phyloP scores from a whole-genome alignment of 805 yeast genomes.

The Yarrowia yakushimensis region DNA sequence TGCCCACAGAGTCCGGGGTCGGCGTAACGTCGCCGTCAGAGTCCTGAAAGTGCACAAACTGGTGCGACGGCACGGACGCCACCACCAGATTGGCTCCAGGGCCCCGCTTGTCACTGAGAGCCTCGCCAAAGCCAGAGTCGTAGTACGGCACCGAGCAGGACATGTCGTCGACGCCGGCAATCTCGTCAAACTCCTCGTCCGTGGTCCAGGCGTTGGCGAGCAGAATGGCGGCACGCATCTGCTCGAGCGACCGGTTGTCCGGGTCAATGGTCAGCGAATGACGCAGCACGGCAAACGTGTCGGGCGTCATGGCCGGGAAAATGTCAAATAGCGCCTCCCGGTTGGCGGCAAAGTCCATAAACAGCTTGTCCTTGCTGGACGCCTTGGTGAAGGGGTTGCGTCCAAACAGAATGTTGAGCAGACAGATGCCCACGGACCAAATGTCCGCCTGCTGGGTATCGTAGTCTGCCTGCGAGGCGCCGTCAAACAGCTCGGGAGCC shows the following conservation, averaged over 20 bases:
- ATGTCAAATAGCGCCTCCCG: conserved; percentile 89
- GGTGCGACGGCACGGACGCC: conserved; percentile 19
- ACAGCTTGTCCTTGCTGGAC: conserved; percentile 72
- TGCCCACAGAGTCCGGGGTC: too few species aligned
- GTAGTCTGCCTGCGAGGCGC: conserved; percentile 45
- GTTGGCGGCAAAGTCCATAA: conserved; percentile 78
- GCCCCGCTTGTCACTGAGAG: conserved; percentile 1
- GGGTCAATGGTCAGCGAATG: conserved; percentile 82
- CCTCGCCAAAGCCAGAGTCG: conserved; percentile 26
- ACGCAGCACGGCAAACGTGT: conserved; percentile 79
- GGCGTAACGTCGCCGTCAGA: conserved; percentile 15
- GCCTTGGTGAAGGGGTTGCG: conserved; percentile 85
- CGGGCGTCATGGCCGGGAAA: conserved; percentile 83
- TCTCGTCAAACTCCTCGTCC: conserved; percentile 64
- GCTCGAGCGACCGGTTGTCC: conserved; percentile 63
- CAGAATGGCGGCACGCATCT: conserved; percentile 58
- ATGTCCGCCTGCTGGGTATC: conserved; percentile 79
- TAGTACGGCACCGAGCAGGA: conserved; percentile 27
- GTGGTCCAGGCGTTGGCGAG: conserved; percentile 68
- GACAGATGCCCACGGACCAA: conserved; percentile 85
- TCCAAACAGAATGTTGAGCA: conserved; percentile 80
- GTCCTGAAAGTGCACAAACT: conserved; percentile 9
- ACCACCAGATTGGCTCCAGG: not conserved
- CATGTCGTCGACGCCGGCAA: conserved; percentile 45
- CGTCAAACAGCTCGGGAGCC: conserved; percentile 90